Evolutionary conservation across 805 yeast genomes (phyloP).

Genomic region (Vanderwaltozyma yarrowii): DNA sequence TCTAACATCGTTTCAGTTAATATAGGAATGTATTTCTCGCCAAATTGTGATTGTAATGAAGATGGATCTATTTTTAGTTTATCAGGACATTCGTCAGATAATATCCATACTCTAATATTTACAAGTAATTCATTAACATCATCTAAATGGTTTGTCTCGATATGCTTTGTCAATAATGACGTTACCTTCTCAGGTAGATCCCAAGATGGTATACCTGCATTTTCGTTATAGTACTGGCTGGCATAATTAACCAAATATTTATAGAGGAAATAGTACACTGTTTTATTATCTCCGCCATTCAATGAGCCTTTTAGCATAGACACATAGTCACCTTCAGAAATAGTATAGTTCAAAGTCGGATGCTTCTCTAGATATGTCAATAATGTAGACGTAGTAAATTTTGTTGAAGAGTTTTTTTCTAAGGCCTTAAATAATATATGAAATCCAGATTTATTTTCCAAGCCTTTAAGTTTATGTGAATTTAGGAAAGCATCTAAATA

Average conservation of each 20-base stretch:
- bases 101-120: no score
- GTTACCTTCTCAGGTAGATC: not conserved
- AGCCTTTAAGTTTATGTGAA: not conserved
- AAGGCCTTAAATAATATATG: conserved; percentile 1
- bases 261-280: not conserved
- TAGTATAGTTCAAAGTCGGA: not conserved
- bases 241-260: not conserved
- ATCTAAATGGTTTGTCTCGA: no score
- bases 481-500: not conserved
- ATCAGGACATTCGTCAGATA: no score
- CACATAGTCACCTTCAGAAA: not conserved
- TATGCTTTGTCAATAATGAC: not conserved
- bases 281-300: not conserved
- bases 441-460: not conserved
- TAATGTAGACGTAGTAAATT: not conserved
- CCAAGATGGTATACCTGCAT: not conserved
- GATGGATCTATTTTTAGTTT: no score
- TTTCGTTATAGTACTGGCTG: not conserved
- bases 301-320: not conserved
- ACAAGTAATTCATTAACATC: no score
- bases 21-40: no score
- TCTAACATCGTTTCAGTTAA: no score
- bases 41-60: no score
- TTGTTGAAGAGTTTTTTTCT: not conserved
- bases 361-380: not conserved